These are phyloP conservation scores for Lactifluus volemus DNA, from an alignment of 768 basidiomycete genomes.

Conservation along the genomic window DNA sequence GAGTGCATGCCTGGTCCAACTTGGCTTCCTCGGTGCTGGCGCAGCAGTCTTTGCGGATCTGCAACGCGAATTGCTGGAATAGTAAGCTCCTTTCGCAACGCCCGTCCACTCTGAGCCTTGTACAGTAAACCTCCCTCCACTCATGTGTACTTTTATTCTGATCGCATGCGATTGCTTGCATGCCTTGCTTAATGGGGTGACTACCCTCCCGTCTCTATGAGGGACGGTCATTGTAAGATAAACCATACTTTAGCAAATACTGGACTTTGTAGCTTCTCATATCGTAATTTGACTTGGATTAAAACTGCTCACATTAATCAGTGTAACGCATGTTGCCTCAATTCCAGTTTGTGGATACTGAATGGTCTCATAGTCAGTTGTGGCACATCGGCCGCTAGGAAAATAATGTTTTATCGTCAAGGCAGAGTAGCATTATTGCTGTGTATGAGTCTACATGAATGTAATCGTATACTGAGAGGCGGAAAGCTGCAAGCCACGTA, in stretches of 20 bases:
- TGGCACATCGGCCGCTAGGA: neutral
- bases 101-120: neutral
- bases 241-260: neutral
- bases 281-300: neutral
- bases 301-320: neutral
- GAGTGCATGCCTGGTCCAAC: conserved; percentile 55
- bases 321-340: neutral
- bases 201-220: neutral
- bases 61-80: conserved; percentile 52
- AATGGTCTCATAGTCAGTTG: neutral
- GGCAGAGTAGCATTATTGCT: neutral
- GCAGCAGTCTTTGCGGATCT: conserved; percentile 77
- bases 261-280: neutral
- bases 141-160: conserved; percentile 11
- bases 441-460: conserved; percentile 2
- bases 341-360: neutral
- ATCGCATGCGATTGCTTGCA: neutral
- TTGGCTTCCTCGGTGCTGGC: conserved; percentile 65
- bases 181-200: neutral
- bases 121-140: conserved; percentile 13
- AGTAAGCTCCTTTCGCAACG: neutral
- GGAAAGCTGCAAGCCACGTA: neutral
- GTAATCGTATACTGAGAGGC: neutral
- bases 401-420: neutral
- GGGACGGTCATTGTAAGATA: neutral